phyloP scores from a whole-genome alignment of 306 rosid genomes.

The Fagus sylvatica region DNA sequence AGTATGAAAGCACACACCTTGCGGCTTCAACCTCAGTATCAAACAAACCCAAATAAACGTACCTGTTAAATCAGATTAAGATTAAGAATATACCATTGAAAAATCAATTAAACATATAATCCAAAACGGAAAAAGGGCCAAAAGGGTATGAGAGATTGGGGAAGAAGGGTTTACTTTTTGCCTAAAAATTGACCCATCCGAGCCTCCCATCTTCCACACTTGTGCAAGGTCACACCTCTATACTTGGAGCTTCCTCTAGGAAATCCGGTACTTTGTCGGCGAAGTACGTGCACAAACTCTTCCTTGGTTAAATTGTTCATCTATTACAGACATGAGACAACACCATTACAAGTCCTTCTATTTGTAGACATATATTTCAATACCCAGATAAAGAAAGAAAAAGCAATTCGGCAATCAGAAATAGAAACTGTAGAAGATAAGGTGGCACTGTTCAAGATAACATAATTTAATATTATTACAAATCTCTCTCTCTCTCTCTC shows the following conservation, averaged over 20 bases:
- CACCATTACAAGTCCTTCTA: slow-evolving; percentile 3
- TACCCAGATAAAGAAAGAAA: neutral
- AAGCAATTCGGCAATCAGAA: neutral
- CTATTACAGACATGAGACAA: slow-evolving; percentile 33
- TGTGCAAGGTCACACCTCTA: slow-evolving; percentile 98
- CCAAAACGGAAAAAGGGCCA: too few relatives aligned
- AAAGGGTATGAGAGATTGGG: neutral
- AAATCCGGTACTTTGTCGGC: slow-evolving; percentile 98
- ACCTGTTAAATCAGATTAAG: slow-evolving; percentile 50
- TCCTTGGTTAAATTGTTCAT: slow-evolving; percentile 94
- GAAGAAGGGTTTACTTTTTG: slow-evolving; percentile 68
- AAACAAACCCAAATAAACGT: slow-evolving; percentile 89
- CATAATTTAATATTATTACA: slow-evolving; percentile 5
- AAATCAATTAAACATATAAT: neutral
- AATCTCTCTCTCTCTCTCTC: neutral
- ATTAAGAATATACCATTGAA: neutral
- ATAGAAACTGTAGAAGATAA: slow-evolving; percentile 20
- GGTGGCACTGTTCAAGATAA: slow-evolving; percentile 37
- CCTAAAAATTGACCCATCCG: slow-evolving; percentile 98
- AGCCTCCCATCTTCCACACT: slow-evolving; percentile 99
- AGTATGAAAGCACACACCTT: slow-evolving; percentile 45
- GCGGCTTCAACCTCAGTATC: slow-evolving; percentile 98
- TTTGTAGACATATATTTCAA: neutral
- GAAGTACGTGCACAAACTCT: slow-evolving; percentile 98
- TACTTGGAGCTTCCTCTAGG: slow-evolving; percentile 99